A percentile compares a stretch with the other conserved stretches of the same genome.
Conservation (phyloP, 2,329 filamentous ascomycete species). For the Aspergillus intermedius region DNA sequence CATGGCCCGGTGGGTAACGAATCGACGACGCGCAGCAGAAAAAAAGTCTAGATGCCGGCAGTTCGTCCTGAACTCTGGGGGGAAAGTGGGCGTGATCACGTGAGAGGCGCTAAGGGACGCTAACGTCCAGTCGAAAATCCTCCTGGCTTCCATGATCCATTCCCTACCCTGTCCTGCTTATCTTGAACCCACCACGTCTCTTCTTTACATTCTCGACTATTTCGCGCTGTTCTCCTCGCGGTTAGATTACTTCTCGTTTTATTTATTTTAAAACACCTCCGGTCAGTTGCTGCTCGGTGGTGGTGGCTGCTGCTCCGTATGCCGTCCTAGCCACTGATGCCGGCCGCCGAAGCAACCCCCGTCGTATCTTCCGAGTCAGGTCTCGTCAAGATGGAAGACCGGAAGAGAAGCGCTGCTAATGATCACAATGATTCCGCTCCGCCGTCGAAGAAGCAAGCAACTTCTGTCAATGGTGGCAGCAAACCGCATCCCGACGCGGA, state of each 20-base stretch:
- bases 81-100: slow-evolving; percentile 31
- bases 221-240: slow-evolving; percentile 2
- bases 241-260: slow-evolving; percentile 16
- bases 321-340: slow-evolving; percentile 66
- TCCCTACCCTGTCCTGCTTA: slow-evolving; percentile 18
- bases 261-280: slow-evolving; percentile 15
- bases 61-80: slow-evolving; percentile 16
- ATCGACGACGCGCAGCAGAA: slow-evolving; percentile 2
- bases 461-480: slow-evolving; percentile 64
- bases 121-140: slow-evolving; percentile 37
- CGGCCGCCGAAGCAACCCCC: slow-evolving; percentile 69
- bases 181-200: slow-evolving; percentile 21
- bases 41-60: slow-evolving; percentile 16
- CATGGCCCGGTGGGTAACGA: slow-evolving; percentile 1
- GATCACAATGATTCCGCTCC: slow-evolving; percentile 78
- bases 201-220: slow-evolving; percentile 17
- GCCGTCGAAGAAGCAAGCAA: slow-evolving; percentile 83
- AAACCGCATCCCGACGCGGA: slow-evolving; percentile 60
- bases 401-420: slow-evolving; percentile 84
- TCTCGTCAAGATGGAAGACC: slow-evolving; percentile 96
- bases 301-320: slow-evolving; percentile 26
- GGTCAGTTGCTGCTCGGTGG: slow-evolving; percentile 30
- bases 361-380: slow-evolving; percentile 69
- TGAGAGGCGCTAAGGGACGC: slow-evolving; percentile 28
- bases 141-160: slow-evolving; percentile 26